phyloP scores from a whole-genome alignment of 2,329 filamentous ascomycete species.

The Alternaria triticimaculans region DNA sequence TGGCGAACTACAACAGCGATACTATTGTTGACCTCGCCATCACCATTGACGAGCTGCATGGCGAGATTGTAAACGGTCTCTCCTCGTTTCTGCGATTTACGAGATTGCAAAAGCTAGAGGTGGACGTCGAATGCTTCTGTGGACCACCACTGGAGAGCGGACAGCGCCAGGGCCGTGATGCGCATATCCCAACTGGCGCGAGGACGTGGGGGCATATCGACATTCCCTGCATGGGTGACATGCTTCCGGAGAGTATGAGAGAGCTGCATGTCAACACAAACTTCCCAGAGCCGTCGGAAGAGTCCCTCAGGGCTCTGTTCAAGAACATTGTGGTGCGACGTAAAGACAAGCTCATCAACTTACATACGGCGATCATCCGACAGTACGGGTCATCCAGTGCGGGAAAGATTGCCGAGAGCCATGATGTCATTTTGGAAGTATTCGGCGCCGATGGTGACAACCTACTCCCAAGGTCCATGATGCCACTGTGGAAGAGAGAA shows the following conservation, averaged over 20 bases:
- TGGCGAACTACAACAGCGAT: constrained; percentile 33
- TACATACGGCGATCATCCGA: constrained; percentile 32
- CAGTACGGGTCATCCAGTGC: constrained; percentile 33
- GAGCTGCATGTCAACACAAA: constrained; percentile 42
- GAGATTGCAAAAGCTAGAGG: constrained; percentile 34
- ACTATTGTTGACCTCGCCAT: constrained; percentile 38
- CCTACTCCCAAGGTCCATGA: constrained; percentile 29
- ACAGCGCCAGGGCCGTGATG: constrained; percentile 31
- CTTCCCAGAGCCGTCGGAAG: constrained; percentile 29
- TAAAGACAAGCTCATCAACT: constrained; percentile 19
- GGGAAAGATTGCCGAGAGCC: constrained; percentile 18
- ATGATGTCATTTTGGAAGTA: constrained; percentile 27
- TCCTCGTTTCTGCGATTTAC: constrained; percentile 39
- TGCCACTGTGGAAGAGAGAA: constrained; percentile 43
- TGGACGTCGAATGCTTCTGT: constrained; percentile 41
- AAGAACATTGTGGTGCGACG: constrained; percentile 40
- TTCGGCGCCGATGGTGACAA: constrained; percentile 24
- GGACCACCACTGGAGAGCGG: constrained; percentile 45
- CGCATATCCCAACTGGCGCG: constrained; percentile 25
- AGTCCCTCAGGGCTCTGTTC: constrained; percentile 30
- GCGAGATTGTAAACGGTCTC: constrained; percentile 40
- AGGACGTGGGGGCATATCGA: constrained; percentile 35
- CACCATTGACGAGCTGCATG: constrained; percentile 41
- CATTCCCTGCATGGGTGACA: constrained; percentile 45
- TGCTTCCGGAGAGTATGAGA: constrained; percentile 39